A percentile compares a stretch with the other conserved stretches of the same genome.
phyloP scores from a whole-genome alignment of 2,329 filamentous ascomycete genomes.

The Lasiodiplodia sp. region DNA sequence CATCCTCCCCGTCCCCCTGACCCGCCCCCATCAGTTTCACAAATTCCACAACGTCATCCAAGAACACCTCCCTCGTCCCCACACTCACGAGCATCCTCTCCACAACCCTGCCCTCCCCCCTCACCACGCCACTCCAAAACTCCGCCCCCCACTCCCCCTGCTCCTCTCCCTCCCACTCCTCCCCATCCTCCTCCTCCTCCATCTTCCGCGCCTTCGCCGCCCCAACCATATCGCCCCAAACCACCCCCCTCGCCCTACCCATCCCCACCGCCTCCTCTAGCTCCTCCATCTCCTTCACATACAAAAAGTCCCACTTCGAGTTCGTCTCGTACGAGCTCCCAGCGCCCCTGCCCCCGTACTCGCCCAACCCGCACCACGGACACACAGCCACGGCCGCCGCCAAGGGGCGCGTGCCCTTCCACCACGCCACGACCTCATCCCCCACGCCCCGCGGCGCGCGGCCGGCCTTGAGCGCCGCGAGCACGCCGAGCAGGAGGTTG shows the following conservation, averaged over 20 bases:
- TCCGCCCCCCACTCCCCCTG: background rate
- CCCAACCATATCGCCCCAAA: slow-evolving; percentile 12
- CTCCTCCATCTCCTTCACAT: background rate
- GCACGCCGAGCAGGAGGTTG: slow-evolving; percentile 50
- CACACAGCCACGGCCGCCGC: slow-evolving; percentile 4
- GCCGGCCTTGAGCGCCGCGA: slow-evolving; percentile 47
- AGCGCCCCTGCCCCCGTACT: background rate
- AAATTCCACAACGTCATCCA: slow-evolving; percentile 9
- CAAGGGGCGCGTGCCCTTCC: background rate
- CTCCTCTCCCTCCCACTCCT: background rate
- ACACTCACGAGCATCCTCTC: slow-evolving; percentile 13
- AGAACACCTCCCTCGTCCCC: slow-evolving; percentile 21
- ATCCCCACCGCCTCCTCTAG: background rate
- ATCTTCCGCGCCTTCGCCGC: background rate
- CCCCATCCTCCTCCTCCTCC: background rate
- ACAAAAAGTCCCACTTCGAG: slow-evolving; percentile 6
- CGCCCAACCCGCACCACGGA: background rate
- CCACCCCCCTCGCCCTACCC: background rate
- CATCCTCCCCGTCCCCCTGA: background rate
- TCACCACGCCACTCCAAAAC: slow-evolving; percentile 12
- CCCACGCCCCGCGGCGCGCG: background rate
- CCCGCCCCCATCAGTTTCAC: slow-evolving; percentile 9
- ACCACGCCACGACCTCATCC: background rate
- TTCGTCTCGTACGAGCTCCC: slow-evolving; percentile 1
- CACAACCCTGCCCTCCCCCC: background rate